These are phyloP conservation scores for Thelonectria discophora DNA, from an alignment of 2,329 filamentous ascomycete species.

Conservation along the genomic window DNA sequence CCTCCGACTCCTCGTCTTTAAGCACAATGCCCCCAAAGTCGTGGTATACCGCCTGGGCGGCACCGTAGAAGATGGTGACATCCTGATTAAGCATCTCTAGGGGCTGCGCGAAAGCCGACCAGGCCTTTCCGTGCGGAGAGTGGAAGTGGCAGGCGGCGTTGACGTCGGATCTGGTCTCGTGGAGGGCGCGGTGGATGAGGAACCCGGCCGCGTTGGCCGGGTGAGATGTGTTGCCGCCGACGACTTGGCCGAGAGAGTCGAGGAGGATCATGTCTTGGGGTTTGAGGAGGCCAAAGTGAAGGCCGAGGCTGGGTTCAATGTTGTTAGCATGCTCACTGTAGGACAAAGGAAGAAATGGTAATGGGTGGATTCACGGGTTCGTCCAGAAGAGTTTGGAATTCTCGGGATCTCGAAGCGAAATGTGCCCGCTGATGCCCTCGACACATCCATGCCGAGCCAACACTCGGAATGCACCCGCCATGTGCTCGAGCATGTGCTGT, in stretches of 20 bases:
- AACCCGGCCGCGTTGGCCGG: conserved; percentile 74
- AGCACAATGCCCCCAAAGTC: conserved; percentile 58
- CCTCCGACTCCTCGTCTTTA: conserved; percentile 67
- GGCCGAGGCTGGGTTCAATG: not conserved
- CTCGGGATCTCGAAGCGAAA: conserved; percentile 69
- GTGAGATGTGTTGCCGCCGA: conserved; percentile 50
- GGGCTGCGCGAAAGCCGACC: conserved; percentile 66
- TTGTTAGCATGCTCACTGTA: not conserved
- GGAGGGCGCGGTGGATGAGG: conserved; percentile 70
- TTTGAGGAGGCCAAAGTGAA: conserved; percentile 50
- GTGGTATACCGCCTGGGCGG: conserved; percentile 65
- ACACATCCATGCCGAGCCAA: conserved; percentile 71
- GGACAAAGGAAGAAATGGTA: not conserved
- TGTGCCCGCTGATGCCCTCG: conserved; percentile 74
- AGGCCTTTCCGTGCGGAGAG: conserved; percentile 68
- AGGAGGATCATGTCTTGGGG: conserved; percentile 73
- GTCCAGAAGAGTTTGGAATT: conserved; percentile 68
- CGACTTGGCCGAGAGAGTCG: conserved; percentile 33
- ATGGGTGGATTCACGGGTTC: not conserved
- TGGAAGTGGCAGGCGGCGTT: conserved; percentile 75
- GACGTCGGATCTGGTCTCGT: conserved; percentile 68
- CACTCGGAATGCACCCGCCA: conserved; percentile 71
- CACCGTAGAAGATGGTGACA: conserved; percentile 66
- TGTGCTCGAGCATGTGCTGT: conserved; percentile 58
- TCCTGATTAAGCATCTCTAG: conserved; percentile 75